Evolutionary conservation across 768 basidiomycete species (phyloP).

Genomic region (Tricholomella constricta): DNA sequence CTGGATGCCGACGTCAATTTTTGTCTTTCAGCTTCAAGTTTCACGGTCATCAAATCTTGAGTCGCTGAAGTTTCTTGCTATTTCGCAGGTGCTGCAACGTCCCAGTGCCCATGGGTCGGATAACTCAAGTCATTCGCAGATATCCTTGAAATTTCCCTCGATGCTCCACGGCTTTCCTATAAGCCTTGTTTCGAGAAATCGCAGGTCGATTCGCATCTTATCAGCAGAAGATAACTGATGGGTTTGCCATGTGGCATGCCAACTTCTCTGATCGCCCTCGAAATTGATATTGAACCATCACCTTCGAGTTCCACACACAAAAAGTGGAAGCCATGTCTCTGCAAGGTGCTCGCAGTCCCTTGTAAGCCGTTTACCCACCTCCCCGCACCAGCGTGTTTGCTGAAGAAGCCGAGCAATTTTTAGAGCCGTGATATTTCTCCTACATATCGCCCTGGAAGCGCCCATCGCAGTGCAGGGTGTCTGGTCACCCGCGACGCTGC

Average conservation of each 20-base stretch:
- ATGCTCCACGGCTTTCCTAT: background rate
- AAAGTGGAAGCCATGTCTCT: constrained; percentile 9
- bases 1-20: no score
- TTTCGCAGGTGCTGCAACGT: no score
- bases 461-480: constrained; percentile 80
- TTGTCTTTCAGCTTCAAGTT: no score
- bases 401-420: background rate
- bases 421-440: constrained; percentile 70
- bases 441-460: constrained; percentile 79
- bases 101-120: no score
- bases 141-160: no score
- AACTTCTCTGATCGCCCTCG: background rate
- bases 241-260: background rate
- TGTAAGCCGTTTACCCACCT: constrained; percentile 8
- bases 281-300: background rate
- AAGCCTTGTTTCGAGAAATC: background rate
- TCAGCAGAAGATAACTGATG: background rate
- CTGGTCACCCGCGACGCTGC: constrained; percentile 59
- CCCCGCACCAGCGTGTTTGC: background rate
- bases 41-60: no score
- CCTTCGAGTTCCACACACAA: background rate
- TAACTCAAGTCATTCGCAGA: no score
- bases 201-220: constrained; percentile 6
- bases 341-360: constrained; percentile 7
- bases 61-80: no score